Evolutionary conservation across 257 asterid species (phyloP).

Genomic region (Solanum chmielewskii): DNA sequence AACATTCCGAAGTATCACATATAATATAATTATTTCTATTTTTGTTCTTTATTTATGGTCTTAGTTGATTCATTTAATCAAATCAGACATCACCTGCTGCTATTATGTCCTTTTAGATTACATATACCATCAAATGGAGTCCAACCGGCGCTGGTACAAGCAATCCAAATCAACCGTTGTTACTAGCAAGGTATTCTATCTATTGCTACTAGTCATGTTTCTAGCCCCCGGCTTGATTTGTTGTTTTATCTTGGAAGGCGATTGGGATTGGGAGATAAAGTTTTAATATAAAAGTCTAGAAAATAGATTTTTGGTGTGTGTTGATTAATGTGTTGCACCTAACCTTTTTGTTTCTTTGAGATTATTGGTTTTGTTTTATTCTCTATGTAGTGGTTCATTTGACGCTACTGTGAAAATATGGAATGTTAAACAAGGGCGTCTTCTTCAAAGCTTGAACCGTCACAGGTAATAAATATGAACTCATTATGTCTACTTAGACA

Average conservation of each 20-base stretch:
- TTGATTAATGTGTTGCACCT: neutral
- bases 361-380: neutral
- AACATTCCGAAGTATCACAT: constrained; percentile 46
- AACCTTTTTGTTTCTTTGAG: neutral
- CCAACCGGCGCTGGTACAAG: constrained; percentile 81
- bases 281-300: neutral
- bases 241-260: neutral
- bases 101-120: constrained; percentile 37
- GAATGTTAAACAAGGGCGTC: constrained; percentile 60
- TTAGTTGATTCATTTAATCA: neutral
- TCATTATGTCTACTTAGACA: neutral
- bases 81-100: neutral
- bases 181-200: constrained; percentile 66
- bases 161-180: constrained; percentile 63
- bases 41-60: neutral
- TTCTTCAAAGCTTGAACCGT: constrained; percentile 66
- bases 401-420: constrained; percentile 91
- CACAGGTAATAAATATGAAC: constrained; percentile 44
- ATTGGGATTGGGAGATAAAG: neutral
- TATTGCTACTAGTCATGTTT: neutral
- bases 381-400: constrained; percentile 63
- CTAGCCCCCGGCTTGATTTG: neutral
- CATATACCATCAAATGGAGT: constrained; percentile 92
- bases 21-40: neutral
- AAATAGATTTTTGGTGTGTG: neutral